Base-by-base conservation (phyloP, 2,329 filamentous ascomycete genomes). In the Bimuria novae-zelandiae region DNA sequence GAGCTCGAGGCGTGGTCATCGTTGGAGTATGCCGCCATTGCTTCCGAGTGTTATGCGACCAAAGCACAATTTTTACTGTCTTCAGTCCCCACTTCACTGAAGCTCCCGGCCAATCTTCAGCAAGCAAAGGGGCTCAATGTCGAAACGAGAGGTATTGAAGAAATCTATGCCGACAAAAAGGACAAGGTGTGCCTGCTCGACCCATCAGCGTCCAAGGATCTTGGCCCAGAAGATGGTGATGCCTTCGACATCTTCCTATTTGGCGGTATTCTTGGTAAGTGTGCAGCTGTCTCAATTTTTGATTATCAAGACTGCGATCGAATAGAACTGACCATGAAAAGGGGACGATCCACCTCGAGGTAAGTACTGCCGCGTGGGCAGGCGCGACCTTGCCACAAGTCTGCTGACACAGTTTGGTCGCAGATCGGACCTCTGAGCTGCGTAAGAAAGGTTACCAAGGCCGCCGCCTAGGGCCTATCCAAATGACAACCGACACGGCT, bases 401-500 rank as follows among this genome's bases (percentile, higher is more conserved):
- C 36, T 44, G 42, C 64, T 73, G 57, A 74, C 59, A 43, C 45
- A 22, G 23, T 11, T 17, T 12, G 14, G 56, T 55, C 51, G 55
- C 51, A 95, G 93, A 97, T 76, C 88, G 94, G 57, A 99, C 94
- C 4, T 93, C 90, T n/a, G 94, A 99, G 74, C 79, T 99, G 64
- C 86, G 94, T 47, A 92, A 90, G 75, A 96, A 97, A 72, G 94
- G 94, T 3, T 99, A 96, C 66, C 81, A 87, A 52, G 92, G 93
- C 52, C 86, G 94, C 48, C 84, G 94, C 52, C 80, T 99, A 25
- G 94, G 94, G 0, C 90, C 93, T 7, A 88, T 92, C 64, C 94
- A 99, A 76, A 97, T 99, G 93, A 97, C 94, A 3, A 99, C 94
- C 4, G 94, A 99, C 73, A 99, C 94, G 17, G 94, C 94, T 4